A percentile compares a stretch with the other conserved stretches of the same genome.
Conservation (phyloP, 768 basidiomycete genomes). For the Suillus hirtellus region DNA sequence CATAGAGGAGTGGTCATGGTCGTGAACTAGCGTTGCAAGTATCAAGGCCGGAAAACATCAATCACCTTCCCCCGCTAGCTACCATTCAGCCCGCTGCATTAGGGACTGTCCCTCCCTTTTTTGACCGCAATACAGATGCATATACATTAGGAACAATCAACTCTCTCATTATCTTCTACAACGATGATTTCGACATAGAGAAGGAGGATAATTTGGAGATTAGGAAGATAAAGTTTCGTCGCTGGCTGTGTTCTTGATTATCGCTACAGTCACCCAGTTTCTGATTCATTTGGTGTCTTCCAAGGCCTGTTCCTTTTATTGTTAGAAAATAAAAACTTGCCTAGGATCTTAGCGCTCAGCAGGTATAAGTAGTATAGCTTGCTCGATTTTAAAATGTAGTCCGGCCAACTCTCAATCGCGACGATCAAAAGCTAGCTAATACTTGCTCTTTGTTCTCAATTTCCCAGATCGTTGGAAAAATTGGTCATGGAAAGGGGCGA, state of each 20-base stretch:
- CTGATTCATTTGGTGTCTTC: too few relatives aligned
- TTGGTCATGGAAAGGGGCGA: too few relatives aligned
- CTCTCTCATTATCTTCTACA: background rate
- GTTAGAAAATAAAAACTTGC: too few relatives aligned
- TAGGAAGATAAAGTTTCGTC: background rate
- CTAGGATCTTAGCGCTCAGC: too few relatives aligned
- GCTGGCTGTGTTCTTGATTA: background rate
- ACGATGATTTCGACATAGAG: background rate
- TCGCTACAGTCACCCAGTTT: too few relatives aligned
- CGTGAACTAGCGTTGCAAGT: background rate
- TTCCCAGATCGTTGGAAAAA: background rate
- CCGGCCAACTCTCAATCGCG: too few relatives aligned
- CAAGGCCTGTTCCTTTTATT: too few relatives aligned
- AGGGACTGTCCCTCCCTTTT: background rate
- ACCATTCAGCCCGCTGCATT: background rate
- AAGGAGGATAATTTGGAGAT: background rate
- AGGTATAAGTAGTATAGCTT: too few relatives aligned
- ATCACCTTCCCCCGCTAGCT: background rate
- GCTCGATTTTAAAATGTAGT: too few relatives aligned
- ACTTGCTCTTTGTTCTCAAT: too few relatives aligned
- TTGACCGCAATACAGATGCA: background rate
- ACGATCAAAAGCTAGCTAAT: too few relatives aligned
- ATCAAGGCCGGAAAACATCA: background rate
- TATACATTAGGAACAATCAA: background rate
- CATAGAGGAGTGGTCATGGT: background rate